Conservation (phyloP, 2,329 filamentous ascomycete genomes). For the Blastomyces silverae region DNA sequence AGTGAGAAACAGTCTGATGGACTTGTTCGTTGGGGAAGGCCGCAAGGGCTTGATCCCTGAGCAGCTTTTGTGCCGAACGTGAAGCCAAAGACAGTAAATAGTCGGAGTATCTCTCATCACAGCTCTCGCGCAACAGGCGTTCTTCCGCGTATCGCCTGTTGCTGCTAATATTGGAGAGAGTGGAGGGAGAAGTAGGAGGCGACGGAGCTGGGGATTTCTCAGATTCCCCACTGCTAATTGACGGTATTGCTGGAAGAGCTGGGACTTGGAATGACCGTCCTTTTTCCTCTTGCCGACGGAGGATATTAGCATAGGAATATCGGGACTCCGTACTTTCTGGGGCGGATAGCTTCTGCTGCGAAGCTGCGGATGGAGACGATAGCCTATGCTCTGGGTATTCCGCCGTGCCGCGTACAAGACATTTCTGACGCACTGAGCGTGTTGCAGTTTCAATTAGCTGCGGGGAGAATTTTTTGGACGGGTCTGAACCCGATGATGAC, state of each 20-base stretch:
- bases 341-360: conserved; percentile 7
- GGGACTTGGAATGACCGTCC: conserved; percentile 56
- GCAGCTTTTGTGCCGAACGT: conserved; percentile 69
- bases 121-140: conserved; percentile 46
- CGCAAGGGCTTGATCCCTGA: conserved; percentile 57
- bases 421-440: conserved; percentile 60
- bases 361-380: conserved; percentile 8
- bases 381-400: conserved; percentile 60
- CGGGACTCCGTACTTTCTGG: conserved; percentile 40
- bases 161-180: conserved; percentile 22
- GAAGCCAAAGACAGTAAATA: conserved; percentile 75
- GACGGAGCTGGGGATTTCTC: conserved; percentile 25
- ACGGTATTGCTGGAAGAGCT: conserved; percentile 55
- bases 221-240: conserved; percentile 51
- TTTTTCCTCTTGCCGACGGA: conserved; percentile 33
- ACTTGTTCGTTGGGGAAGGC: conserved; percentile 46
- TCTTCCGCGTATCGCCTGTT: conserved; percentile 15
- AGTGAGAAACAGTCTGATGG: conserved; percentile 44
- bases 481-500: conserved; percentile 5
- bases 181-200: conserved; percentile 24
- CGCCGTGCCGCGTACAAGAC: conserved; percentile 55
- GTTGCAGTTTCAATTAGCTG: conserved; percentile 75
- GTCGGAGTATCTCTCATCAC: conserved; percentile 67
- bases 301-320: conserved; percentile 42
- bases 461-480: conserved; percentile 57